Evolutionary conservation across 169 alveolate species (phyloP).

Genomic region (Eimeria acervulina): DNA sequence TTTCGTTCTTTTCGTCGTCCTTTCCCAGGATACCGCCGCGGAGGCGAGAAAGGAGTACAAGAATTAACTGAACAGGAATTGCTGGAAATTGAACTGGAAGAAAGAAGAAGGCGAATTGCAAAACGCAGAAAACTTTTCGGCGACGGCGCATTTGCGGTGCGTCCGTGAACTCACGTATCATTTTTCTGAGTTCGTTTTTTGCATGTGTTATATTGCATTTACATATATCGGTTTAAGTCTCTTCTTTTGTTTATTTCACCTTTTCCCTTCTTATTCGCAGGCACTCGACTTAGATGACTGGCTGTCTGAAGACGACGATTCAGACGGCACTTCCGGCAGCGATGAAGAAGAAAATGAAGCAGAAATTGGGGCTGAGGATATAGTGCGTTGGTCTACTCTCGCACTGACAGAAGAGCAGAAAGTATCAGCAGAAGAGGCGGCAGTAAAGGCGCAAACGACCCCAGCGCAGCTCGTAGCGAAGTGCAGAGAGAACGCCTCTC

Average conservation of each 20-base stretch:
- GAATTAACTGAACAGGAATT: conserved; percentile 45
- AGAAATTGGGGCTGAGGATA: not conserved
- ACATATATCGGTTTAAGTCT: not conserved
- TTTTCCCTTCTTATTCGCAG: not conserved
- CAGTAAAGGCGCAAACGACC: not conserved
- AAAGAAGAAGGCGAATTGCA: not conserved
- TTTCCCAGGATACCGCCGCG: conserved; percentile 36
- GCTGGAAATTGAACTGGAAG: conserved; percentile 16
- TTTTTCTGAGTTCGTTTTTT: not conserved
- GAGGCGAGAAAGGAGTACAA: not conserved
- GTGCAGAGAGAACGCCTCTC: not conserved
- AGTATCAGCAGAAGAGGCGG: not conserved
- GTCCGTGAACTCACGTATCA: not conserved
- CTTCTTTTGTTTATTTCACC: not conserved
- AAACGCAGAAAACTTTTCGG: conserved; percentile 30
- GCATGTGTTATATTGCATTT: not conserved
- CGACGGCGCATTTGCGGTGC: conserved; percentile 10
- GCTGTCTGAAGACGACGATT: conserved; percentile 1
- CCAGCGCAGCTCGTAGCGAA: conserved; percentile 22
- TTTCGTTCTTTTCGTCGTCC: not conserved
- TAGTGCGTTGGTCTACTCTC: conserved; percentile 25
- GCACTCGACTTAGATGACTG: conserved; percentile 24
- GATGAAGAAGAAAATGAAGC: not conserved
- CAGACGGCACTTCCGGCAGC: not conserved
- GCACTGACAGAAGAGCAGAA: not conserved